Evolutionary conservation across 768 basidiomycete genomes (phyloP).

Genomic region (Lactifluus volemus): DNA sequence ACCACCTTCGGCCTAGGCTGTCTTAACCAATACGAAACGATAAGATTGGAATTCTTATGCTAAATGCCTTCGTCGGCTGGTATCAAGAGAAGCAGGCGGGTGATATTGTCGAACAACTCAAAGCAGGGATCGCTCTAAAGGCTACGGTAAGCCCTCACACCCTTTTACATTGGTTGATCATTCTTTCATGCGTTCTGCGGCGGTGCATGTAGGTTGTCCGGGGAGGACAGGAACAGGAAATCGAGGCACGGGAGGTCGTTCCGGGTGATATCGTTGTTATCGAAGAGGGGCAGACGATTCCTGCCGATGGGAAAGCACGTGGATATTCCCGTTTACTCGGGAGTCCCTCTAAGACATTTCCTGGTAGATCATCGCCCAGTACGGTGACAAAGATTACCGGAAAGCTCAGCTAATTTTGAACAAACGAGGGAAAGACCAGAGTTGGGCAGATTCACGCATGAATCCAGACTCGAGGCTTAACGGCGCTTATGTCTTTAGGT

Average conservation of each 20-base stretch:
- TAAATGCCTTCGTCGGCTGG: slow-evolving; percentile 39
- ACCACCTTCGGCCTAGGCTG: neutral
- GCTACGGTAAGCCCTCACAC: slow-evolving; percentile 22
- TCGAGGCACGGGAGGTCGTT: slow-evolving; percentile 37
- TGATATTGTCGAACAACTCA: slow-evolving; percentile 41
- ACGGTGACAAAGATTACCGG: slow-evolving; percentile 30
- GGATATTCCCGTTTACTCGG: neutral
- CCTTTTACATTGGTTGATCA: neutral
- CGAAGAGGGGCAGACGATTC: slow-evolving; percentile 38
- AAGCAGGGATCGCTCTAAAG: slow-evolving; percentile 39
- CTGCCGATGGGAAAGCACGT: slow-evolving; percentile 34
- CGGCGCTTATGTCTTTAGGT: neutral
- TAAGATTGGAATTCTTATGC: slow-evolving; percentile 33
- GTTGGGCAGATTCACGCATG: neutral
- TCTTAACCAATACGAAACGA: neutral
- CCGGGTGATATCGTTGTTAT: slow-evolving; percentile 37
- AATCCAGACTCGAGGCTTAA: neutral
- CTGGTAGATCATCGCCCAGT: slow-evolving; percentile 31
- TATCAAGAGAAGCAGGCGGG: slow-evolving; percentile 43
- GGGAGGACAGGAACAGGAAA: slow-evolving; percentile 33
- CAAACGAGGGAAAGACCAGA: slow-evolving; percentile 10
- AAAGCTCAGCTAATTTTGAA: slow-evolving; percentile 27
- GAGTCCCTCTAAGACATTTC: neutral
- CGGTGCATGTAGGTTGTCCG: slow-evolving; percentile 26
- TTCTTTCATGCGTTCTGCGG: neutral